Conservation (phyloP, 116 monocot genomes). For the Trichopus zeylanicus region DNA sequence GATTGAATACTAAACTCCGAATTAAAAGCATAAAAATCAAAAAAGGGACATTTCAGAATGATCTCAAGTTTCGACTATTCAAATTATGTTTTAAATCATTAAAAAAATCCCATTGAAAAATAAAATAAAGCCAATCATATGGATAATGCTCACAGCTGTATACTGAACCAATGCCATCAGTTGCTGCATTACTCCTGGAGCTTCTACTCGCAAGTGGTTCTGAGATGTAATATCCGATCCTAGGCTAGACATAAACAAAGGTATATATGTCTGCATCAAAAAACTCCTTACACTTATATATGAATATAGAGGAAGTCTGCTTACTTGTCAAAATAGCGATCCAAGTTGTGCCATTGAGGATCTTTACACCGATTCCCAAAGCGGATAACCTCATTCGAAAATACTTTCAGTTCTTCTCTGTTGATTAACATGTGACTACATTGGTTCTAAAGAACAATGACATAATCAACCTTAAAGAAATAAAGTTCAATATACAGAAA, state of each 20-base stretch:
- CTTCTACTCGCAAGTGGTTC: slow-evolving; percentile 40
- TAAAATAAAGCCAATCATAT: too few species aligned
- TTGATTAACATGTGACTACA: background rate
- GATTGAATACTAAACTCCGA: background rate
- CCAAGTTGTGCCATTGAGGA: slow-evolving; percentile 58
- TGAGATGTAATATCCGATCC: slow-evolving; percentile 33
- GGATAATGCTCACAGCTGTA: slow-evolving; percentile 14
- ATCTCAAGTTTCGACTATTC: too few species aligned
- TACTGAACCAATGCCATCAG: slow-evolving; percentile 31
- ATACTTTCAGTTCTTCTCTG: slow-evolving; percentile 44
- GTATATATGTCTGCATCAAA: background rate
- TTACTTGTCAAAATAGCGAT: slow-evolving; percentile 59
- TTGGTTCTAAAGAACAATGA: too few species aligned
- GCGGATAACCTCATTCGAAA: slow-evolving; percentile 24
- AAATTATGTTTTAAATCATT: background rate
- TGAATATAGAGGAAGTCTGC: background rate
- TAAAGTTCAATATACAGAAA: too few species aligned
- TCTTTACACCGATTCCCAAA: slow-evolving; percentile 66
- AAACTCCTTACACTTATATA: background rate
- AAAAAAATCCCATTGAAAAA: background rate
- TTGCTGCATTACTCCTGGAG: slow-evolving; percentile 29
- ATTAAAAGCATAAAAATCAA: background rate
- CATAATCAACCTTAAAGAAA: too few species aligned
- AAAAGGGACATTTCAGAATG: background rate
- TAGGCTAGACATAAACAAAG: slow-evolving; percentile 24